phyloP scores from a whole-genome alignment of 2,329 filamentous ascomycete genomes.

The Diatrype stigma region DNA sequence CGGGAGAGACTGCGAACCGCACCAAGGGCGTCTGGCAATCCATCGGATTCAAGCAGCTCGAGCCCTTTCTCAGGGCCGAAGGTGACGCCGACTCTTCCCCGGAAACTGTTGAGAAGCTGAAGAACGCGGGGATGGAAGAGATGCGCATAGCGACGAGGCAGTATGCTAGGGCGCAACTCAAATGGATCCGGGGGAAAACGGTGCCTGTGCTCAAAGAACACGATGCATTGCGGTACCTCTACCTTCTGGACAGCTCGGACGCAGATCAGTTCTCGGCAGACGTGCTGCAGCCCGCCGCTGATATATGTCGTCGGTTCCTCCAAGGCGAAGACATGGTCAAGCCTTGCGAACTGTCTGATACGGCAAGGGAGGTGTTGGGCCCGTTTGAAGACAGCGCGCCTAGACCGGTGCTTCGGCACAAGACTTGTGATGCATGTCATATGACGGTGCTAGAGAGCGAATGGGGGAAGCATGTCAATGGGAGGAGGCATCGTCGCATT shows the following conservation, averaged over 20 bases:
- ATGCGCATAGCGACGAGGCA: constrained; percentile 81
- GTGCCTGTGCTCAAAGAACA: constrained; percentile 62
- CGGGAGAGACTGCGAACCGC: constrained; percentile 59
- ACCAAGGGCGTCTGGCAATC: constrained; percentile 91
- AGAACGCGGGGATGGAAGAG: constrained; percentile 59
- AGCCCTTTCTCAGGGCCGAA: constrained; percentile 59
- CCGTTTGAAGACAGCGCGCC: constrained; percentile 48
- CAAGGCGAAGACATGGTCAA: constrained; percentile 47
- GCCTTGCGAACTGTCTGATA: constrained; percentile 44
- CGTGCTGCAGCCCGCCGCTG: constrained; percentile 63
- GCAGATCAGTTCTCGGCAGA: constrained; percentile 53
- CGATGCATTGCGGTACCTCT: constrained; percentile 56
- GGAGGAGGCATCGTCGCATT: constrained; percentile 33
- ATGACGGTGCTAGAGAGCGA: constrained; percentile 53
- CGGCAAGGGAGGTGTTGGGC: constrained; percentile 53
- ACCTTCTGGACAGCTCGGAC: constrained; percentile 77
- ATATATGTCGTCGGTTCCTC: constrained; percentile 62
- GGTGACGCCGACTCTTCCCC: constrained; percentile 23
- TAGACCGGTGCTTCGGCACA: constrained; percentile 34
- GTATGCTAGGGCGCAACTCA: constrained; percentile 79
- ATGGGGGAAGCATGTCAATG: constrained; percentile 43
- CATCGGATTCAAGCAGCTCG: constrained; percentile 92
- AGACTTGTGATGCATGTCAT: constrained; percentile 71
- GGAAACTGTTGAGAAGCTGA: constrained; percentile 50
- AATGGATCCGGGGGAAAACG: constrained; percentile 84